Conservation (phyloP, 345 rosid species). For the Gossypium bickii region DNA sequence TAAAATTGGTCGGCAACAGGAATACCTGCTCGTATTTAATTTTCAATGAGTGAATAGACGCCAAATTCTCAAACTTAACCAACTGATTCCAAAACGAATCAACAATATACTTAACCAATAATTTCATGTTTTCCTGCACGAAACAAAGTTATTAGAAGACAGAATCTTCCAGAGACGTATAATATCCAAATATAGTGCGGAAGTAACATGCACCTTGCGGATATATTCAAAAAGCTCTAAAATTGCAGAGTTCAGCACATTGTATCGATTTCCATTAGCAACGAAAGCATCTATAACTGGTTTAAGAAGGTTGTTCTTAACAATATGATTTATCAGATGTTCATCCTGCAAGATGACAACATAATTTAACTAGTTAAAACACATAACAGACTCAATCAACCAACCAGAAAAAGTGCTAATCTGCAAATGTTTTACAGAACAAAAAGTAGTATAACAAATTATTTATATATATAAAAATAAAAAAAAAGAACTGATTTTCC, state of each 20-base stretch:
- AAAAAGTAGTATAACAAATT: background rate
- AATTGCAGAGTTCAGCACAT: slow-evolving; percentile 84
- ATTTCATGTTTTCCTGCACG: slow-evolving; percentile 72
- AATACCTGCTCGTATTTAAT: slow-evolving; percentile 79
- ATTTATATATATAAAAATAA: no score
- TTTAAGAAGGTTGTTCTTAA: slow-evolving; percentile 76
- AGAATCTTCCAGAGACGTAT: slow-evolving; percentile 14
- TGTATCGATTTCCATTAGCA: slow-evolving; percentile 83
- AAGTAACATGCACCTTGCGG: slow-evolving; percentile 57
- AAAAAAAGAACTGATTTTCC: no score
- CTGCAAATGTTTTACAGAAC: background rate
- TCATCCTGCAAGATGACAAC: slow-evolving; percentile 62
- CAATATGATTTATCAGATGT: slow-evolving; percentile 67
- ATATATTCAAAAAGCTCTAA: slow-evolving; percentile 89
- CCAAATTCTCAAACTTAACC: slow-evolving; percentile 52
- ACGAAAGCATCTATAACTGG: slow-evolving; percentile 82
- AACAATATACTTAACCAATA: slow-evolving; percentile 64
- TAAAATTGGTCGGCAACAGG: slow-evolving; percentile 10
- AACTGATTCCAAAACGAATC: slow-evolving; percentile 83
- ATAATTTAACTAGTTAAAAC: background rate
- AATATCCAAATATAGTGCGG: slow-evolving; percentile 16
- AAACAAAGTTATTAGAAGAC: slow-evolving; percentile 17
- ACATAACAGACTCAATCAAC: background rate
- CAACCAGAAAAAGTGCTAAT: background rate
- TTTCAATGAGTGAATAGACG: slow-evolving; percentile 56